Percentiles rank a stretch among this genome's conserved stretches.
Conservation (phyloP, 1,139 yeast species). For the Candida neerlandica region DNA sequence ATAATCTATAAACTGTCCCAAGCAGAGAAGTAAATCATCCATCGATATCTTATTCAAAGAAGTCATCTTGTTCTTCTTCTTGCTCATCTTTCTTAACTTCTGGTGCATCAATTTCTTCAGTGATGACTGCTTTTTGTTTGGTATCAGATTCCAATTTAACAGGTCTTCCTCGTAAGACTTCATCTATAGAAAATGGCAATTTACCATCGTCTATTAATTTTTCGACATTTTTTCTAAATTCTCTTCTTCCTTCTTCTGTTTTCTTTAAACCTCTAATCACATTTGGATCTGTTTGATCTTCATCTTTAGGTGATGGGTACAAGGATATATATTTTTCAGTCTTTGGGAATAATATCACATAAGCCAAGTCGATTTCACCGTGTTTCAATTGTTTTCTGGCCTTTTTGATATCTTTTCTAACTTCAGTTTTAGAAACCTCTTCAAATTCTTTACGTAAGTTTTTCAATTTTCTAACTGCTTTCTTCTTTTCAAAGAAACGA, state of each 20-base stretch:
- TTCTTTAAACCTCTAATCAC: slow-evolving; percentile 47
- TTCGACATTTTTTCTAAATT: slow-evolving; percentile 54
- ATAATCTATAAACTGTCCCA: neutral
- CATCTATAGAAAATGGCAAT: slow-evolving; percentile 61
- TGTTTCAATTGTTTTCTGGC: slow-evolving; percentile 55
- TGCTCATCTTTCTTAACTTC: slow-evolving; percentile 23
- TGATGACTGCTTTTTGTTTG: slow-evolving; percentile 7
- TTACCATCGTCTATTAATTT: slow-evolving; percentile 50
- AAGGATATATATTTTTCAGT: slow-evolving; percentile 80
- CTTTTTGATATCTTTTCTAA: slow-evolving; percentile 55
- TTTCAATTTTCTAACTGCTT: slow-evolving; percentile 76
- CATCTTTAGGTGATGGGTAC: slow-evolving; percentile 50
- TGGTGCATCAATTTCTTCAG: slow-evolving; percentile 47
- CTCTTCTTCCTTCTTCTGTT: slow-evolving; percentile 53
- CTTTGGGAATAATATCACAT: slow-evolving; percentile 77
- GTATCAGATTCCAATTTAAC: slow-evolving; percentile 24
- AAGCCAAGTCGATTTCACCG: slow-evolving; percentile 73
- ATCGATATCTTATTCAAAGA: slow-evolving; percentile 34
- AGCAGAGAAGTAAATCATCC: neutral
- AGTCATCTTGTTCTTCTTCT: slow-evolving; percentile 42
- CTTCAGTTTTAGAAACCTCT: slow-evolving; percentile 40
- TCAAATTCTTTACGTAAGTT: slow-evolving; percentile 56
- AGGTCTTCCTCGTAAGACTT: slow-evolving; percentile 53
- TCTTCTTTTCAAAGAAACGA: slow-evolving; percentile 86
- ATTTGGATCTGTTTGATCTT: slow-evolving; percentile 31